A percentile compares a stretch with the other conserved stretches of the same genome.
phyloP scores from a whole-genome alignment of 1,139 yeast species.

The Candida frijolesensis region DNA sequence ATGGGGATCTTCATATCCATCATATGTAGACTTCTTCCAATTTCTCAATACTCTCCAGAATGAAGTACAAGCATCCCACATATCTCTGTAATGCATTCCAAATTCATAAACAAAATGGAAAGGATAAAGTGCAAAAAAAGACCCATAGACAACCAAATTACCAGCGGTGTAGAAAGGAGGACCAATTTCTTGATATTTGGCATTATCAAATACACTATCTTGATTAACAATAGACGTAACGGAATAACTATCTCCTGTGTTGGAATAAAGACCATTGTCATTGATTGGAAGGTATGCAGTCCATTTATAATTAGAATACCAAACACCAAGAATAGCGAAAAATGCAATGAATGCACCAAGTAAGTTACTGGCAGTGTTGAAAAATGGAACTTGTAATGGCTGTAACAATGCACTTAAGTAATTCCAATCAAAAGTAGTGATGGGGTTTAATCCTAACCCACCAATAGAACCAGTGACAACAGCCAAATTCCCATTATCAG shows the following conservation, averaged over 20 bases:
- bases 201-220: slow-evolving; percentile 38
- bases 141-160: slow-evolving; percentile 52
- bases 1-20: slow-evolving; percentile 50
- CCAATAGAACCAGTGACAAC: slow-evolving; percentile 55
- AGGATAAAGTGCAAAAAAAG: slow-evolving; percentile 61
- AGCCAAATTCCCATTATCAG: slow-evolving; percentile 42
- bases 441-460: slow-evolving; percentile 63
- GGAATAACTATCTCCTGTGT: slow-evolving; percentile 45
- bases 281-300: slow-evolving; percentile 58
- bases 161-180: slow-evolving; percentile 48
- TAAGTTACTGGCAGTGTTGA: slow-evolving; percentile 41
- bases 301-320: slow-evolving; percentile 53
- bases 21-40: slow-evolving; percentile 17
- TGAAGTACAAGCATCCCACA: slow-evolving; percentile 17
- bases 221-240: slow-evolving; percentile 44
- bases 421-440: slow-evolving; percentile 58
- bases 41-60: slow-evolving; percentile 13
- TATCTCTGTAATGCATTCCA: slow-evolving; percentile 28
- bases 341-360: slow-evolving; percentile 50
- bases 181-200: slow-evolving; percentile 46
- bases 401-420: slow-evolving; percentile 18
- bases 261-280: slow-evolving; percentile 44
- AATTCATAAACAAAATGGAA: slow-evolving; percentile 51
- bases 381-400: slow-evolving; percentile 45
- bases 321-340: slow-evolving; percentile 45